Conservation (phyloP, 1,139 yeast species). For the Hanseniaspora sp. region DNA sequence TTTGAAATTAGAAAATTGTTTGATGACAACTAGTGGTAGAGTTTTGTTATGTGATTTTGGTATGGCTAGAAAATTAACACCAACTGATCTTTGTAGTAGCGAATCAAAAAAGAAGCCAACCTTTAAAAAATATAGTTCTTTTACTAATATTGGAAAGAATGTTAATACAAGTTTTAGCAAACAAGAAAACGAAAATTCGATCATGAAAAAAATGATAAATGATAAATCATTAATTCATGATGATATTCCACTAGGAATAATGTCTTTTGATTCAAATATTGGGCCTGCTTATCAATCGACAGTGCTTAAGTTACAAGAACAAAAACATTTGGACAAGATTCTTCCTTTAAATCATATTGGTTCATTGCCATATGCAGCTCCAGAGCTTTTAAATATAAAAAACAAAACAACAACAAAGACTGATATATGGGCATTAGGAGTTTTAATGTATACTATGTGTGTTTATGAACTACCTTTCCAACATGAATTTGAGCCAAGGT, state of each 20-base stretch:
- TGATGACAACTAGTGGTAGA: slow-evolving; percentile 34
- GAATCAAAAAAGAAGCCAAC: not conserved
- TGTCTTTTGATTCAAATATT: slow-evolving; percentile 22
- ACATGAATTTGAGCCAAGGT: slow-evolving; percentile 68
- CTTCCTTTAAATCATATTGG: slow-evolving; percentile 66
- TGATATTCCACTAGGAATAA: slow-evolving; percentile 26
- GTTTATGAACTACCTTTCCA: slow-evolving; percentile 71
- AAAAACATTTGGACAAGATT: slow-evolving; percentile 3
- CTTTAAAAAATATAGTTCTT: not conserved
- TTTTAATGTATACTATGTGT: slow-evolving; percentile 59
- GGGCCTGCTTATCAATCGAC: slow-evolving; percentile 25
- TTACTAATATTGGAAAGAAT: not conserved
- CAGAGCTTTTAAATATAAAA: slow-evolving; percentile 47
- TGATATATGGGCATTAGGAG: slow-evolving; percentile 89
- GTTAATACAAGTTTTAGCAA: not conserved
- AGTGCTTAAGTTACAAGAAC: not conserved
- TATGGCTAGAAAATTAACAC: slow-evolving; percentile 34
- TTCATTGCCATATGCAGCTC: slow-evolving; percentile 84
- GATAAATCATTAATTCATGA: slow-evolving; percentile 8
- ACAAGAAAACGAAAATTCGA: not conserved
- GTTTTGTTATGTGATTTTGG: slow-evolving; percentile 78
- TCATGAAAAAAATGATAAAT: slow-evolving; percentile 25
- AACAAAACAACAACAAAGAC: slow-evolving; percentile 17
- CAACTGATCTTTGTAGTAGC: not conserved
- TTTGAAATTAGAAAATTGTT: slow-evolving; percentile 73